Evolutionary conservation across 2,329 filamentous ascomycete genomes (phyloP).

Genomic region (Hirsutella rhossiliensis): DNA sequence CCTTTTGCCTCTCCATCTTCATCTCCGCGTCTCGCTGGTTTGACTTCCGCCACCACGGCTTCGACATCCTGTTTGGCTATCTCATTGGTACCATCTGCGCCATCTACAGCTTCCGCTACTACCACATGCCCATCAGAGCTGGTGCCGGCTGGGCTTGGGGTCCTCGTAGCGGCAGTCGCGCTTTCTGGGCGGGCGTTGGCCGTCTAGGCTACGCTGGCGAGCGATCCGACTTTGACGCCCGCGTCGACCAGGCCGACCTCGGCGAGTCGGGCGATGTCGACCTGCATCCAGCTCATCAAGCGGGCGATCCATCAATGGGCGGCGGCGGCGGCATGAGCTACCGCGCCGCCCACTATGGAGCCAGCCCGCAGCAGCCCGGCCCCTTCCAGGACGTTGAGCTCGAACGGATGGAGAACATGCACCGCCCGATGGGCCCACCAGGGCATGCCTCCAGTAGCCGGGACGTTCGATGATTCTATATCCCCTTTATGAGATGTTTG

Average conservation of each 20-base stretch:
- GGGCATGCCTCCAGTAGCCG: neutral
- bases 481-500: too few relatives aligned
- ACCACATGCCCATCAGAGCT: conserved; percentile 63
- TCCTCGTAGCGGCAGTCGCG: conserved; percentile 56
- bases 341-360: conserved; percentile 3
- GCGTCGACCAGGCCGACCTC: conserved; percentile 10
- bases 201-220: conserved; percentile 42
- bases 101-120: conserved; percentile 70
- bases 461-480: too few relatives aligned
- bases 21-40: conserved; percentile 79
- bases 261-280: conserved; percentile 14
- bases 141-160: conserved; percentile 88
- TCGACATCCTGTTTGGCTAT: conserved; percentile 82
- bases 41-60: conserved; percentile 82
- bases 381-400: conserved; percentile 21
- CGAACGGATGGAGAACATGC: conserved; percentile 7
- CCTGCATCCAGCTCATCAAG: neutral
- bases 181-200: conserved; percentile 68
- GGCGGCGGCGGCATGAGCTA: conserved; percentile 5
- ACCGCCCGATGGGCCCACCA: neutral
- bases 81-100: conserved; percentile 61
- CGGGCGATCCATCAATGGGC: neutral
- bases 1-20: conserved; percentile 65
- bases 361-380: neutral
- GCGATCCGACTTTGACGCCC: conserved; percentile 13